Base-by-base conservation (phyloP, 495 filamentous ascomycete species). In the Podospora pseudopauciseta region DNA sequence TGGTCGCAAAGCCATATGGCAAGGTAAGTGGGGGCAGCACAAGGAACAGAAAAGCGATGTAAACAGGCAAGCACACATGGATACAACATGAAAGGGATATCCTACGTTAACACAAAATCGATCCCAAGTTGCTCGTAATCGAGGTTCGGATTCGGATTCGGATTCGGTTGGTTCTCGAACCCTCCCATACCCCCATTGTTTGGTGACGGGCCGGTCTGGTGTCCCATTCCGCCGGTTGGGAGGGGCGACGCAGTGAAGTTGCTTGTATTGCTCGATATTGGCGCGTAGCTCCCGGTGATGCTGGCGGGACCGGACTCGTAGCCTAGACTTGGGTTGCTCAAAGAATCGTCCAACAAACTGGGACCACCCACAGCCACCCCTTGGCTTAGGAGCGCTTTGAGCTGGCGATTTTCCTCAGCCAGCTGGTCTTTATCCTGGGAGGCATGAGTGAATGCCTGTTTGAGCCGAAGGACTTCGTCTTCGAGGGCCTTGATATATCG, bases 31-130 rank as follows among this genome's bases (percentile, higher is more conserved):
- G 5, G 30, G 19, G 58, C 34, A 28, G 20, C 1, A 54, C 59
- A 64, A n/a, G 39, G 67, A 80, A 76, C 18, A 13, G 23, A 5
- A 20, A 9, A 23, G 23, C 23, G 23, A 58, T 58, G 23, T 19
- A 18, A 58, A 58, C 13, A 58, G 39, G 55, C n/a, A 58, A 86
- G 87, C 84, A 86, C 86, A 80, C 87, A 88, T 76, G 86, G 82
- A 79, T 88, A 88, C 66, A 86, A 83, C 81, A 82, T 85, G 79
- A 80, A 81, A 81, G 83, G 83, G 80, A 76, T 75, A 44, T 87
- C 92, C 82, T 92, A 97, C 93, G 91, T 92, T 80, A 97, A 86
- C 63, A 98, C 93, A 83, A 98, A 97, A 77, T 98, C 94, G 77
- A 98, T 90, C 71, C 93, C 94, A 60, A 94, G 84, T 73, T 96